These are phyloP conservation scores for Puccinia brachypodii DNA, from an alignment of 1,284 basidiomycete genomes.

Conservation along the genomic window DNA sequence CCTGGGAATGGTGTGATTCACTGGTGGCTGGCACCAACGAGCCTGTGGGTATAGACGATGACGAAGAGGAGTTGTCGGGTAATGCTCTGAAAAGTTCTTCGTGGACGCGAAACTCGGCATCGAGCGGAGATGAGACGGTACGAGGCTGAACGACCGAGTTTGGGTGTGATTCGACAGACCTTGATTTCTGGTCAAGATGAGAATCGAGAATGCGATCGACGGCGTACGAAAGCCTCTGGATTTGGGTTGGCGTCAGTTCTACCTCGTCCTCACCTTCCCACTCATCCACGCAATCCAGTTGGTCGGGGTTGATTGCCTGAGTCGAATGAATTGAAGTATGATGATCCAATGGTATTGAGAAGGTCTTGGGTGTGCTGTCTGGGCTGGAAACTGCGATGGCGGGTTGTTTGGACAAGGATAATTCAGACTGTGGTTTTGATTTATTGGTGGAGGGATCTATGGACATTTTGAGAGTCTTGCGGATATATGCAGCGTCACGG, in stretches of 20 bases:
- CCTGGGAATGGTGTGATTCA: not conserved
- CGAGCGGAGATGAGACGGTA: not conserved
- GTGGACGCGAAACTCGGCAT: constrained; percentile 25
- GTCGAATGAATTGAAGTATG: not conserved
- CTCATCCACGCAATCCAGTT: not conserved
- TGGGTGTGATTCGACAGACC: not conserved
- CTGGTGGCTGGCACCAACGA: not conserved
- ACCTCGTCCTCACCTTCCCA: not conserved
- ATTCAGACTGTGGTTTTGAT: not conserved
- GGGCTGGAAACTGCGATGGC: not conserved
- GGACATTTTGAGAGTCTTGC: constrained; percentile 11
- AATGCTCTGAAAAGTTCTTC: constrained; percentile 42
- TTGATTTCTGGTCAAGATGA: not conserved
- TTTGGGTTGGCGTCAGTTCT: not conserved
- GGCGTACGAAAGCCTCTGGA: constrained; percentile 20
- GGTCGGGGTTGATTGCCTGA: not conserved
- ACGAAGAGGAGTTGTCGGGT: not conserved
- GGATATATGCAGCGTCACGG: constrained; percentile 32
- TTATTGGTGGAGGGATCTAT: not conserved
- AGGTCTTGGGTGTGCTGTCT: not conserved
- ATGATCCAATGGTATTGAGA: not conserved
- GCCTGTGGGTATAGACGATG: not conserved
- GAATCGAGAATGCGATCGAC: constrained; percentile 41
- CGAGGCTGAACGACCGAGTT: not conserved
- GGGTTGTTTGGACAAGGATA: not conserved